These are phyloP conservation scores for Pisolithus albus DNA, from an alignment of 768 basidiomycete genomes.

Conservation along the genomic window DNA sequence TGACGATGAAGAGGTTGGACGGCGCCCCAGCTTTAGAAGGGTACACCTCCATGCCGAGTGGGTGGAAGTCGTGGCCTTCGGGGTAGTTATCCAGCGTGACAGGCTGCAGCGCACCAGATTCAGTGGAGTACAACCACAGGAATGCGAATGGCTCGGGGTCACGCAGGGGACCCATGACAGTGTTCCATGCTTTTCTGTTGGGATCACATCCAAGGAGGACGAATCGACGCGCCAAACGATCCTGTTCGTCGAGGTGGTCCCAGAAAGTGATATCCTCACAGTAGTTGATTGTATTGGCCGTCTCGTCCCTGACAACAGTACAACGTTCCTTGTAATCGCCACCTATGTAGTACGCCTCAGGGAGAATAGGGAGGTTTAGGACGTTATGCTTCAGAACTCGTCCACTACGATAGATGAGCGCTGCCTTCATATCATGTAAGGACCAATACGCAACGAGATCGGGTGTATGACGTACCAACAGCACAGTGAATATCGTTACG, in stretches of 20 bases:
- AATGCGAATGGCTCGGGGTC: constrained; percentile 52
- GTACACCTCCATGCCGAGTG: constrained; percentile 57
- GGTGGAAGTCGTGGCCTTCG: constrained; percentile 56
- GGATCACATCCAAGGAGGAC: constrained; percentile 39
- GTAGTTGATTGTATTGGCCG: constrained; percentile 30
- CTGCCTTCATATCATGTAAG: too few relatives aligned
- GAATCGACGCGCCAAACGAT: constrained; percentile 33
- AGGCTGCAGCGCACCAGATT: constrained; percentile 27
- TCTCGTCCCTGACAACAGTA: constrained; percentile 23
- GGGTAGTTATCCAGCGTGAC: constrained; percentile 50
- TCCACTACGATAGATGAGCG: constrained; percentile 36
- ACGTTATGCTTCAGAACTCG: constrained; percentile 32
- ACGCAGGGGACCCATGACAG: constrained; percentile 63
- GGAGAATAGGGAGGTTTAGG: constrained; percentile 34
- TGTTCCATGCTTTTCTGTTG: constrained; percentile 59
- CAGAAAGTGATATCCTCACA: constrained; percentile 61
- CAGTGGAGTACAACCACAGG: constrained; percentile 49
- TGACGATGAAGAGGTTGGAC: constrained; percentile 59
- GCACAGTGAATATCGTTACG: too few relatives aligned
- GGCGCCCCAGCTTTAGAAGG: constrained; percentile 41
- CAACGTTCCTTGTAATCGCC: constrained; percentile 43
- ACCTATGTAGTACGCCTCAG: constrained; percentile 39
- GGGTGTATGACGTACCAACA: too few relatives aligned
- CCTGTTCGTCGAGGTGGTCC: constrained; percentile 39
- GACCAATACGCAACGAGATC: too few relatives aligned